A percentile compares a stretch with the other conserved stretches of the same genome.
phyloP scores from a whole-genome alignment of 805 yeast genomes.

The Debaryomyces hansenii region DNA sequence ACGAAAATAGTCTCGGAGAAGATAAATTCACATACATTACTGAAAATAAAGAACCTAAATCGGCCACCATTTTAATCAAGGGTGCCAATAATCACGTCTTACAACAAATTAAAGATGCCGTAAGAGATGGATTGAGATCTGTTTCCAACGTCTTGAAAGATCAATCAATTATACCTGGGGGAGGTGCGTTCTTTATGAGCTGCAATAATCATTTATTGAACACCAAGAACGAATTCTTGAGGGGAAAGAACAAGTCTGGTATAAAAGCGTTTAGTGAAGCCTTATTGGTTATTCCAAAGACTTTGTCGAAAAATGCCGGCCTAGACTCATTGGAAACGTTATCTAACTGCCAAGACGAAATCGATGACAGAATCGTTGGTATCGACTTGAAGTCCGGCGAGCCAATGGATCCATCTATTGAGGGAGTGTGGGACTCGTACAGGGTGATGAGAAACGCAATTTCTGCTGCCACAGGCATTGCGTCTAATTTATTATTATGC shows the following conservation, averaged over 20 bases:
- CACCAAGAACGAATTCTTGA: constrained; percentile 52
- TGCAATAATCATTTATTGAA: constrained; percentile 66
- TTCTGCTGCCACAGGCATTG: constrained; percentile 90
- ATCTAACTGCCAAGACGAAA: constrained; percentile 86
- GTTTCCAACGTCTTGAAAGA: constrained; percentile 91
- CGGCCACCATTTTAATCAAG: constrained; percentile 87
- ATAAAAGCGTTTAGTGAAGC: constrained; percentile 93
- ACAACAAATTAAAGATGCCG: constrained; percentile 94
- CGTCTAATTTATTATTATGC: constrained; percentile 87
- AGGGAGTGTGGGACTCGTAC: constrained; percentile 96
- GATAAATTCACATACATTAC: constrained; percentile 97
- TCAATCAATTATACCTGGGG: constrained; percentile 88
- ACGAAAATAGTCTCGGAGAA: constrained; percentile 93
- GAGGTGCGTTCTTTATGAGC: constrained; percentile 91
- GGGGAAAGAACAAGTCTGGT: constrained; percentile 89
- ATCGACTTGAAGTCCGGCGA: constrained; percentile 90
- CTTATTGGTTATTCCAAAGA: constrained; percentile 86
- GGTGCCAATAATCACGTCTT: constrained; percentile 90
- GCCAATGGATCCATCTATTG: constrained; percentile 91
- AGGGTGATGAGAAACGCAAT: constrained; percentile 92
- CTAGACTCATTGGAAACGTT: constrained; percentile 89
- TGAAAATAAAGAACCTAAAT: constrained; percentile 83
- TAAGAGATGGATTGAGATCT: constrained; percentile 94
- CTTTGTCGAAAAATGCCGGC: constrained; percentile 89
- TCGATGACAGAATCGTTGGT: constrained; percentile 84